These are phyloP conservation scores for Cyberlindnera samutprakarnensis DNA, from an alignment of 805 yeast species.

Conservation along the genomic window DNA sequence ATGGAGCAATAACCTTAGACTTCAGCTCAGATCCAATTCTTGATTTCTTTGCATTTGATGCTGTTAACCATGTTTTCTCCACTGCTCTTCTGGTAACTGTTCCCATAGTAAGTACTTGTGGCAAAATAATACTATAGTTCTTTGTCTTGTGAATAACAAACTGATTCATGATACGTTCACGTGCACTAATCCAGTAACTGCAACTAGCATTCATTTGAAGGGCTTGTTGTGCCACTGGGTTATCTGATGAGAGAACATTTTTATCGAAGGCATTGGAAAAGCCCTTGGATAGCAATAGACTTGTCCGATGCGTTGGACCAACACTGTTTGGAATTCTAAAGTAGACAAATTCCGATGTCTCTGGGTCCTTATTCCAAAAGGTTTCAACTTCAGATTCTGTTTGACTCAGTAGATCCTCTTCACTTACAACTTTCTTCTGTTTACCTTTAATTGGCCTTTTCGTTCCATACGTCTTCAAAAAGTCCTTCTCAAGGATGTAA, in stretches of 20 bases:
- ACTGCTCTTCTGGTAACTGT: slow-evolving; percentile 95
- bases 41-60: slow-evolving; percentile 81
- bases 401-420: slow-evolving; percentile 2
- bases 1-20: slow-evolving; percentile 78
- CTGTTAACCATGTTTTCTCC: slow-evolving; percentile 96
- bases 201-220: slow-evolving; percentile 70
- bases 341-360: slow-evolving; percentile 20
- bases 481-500: slow-evolving; percentile 19
- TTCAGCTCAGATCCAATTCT: slow-evolving; percentile 92
- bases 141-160: slow-evolving; percentile 62
- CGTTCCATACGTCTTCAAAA: slow-evolving; percentile 8
- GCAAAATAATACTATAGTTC: slow-evolving; percentile 51
- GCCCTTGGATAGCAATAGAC: slow-evolving; percentile 70
- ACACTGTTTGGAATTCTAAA: slow-evolving; percentile 87
- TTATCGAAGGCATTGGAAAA: slow-evolving; percentile 67
- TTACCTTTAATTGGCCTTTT: slow-evolving; percentile 7
- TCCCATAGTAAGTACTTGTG: slow-evolving; percentile 87
- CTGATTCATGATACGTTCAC: slow-evolving; percentile 79
- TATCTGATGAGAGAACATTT: slow-evolving; percentile 64
- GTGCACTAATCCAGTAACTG: slow-evolving; percentile 88
- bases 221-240: slow-evolving; percentile 68
- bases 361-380: slow-evolving; percentile 2
- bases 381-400: slow-evolving; percentile 3
- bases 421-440: slow-evolving; percentile 2
- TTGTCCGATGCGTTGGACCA: slow-evolving; percentile 68